Conservation (phyloP, 148 eudicot genomes). For the Nepenthes gracilis region DNA sequence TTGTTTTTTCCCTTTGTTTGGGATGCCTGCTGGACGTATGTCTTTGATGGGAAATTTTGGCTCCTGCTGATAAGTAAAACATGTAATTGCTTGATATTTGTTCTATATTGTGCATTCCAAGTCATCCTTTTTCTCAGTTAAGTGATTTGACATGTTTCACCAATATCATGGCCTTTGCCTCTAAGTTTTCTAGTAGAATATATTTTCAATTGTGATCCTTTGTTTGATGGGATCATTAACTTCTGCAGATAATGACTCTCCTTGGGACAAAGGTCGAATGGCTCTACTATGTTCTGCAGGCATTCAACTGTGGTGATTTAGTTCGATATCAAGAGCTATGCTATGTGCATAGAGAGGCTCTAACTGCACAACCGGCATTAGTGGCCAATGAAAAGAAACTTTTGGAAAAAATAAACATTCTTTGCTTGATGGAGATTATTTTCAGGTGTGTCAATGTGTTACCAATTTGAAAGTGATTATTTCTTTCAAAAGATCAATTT, state of each 20-base stretch:
- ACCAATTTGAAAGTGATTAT: not conserved
- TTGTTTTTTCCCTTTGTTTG: too few relatives aligned
- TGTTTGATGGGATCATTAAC: constrained; percentile 4
- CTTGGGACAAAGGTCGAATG: constrained; percentile 92
- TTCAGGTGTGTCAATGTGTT: constrained; percentile 42
- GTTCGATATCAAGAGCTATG: constrained; percentile 83
- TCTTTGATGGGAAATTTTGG: too few relatives aligned
- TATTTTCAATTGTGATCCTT: not conserved
- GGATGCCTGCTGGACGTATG: too few relatives aligned
- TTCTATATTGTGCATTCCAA: too few relatives aligned
- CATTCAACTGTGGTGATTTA: constrained; percentile 81
- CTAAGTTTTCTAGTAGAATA: too few relatives aligned
- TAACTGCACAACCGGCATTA: constrained; percentile 80
- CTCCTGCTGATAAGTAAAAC: too few relatives aligned
- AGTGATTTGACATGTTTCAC: too few relatives aligned
- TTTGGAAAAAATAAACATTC: constrained; percentile 89
- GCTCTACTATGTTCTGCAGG: constrained; percentile 87
- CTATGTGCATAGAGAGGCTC: constrained; percentile 64
- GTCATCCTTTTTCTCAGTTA: too few relatives aligned
- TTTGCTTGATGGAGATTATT: constrained; percentile 96
- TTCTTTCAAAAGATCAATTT: not conserved
- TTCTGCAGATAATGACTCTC: constrained; percentile 65
- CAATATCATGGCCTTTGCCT: too few relatives aligned
- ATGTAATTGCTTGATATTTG: too few relatives aligned
- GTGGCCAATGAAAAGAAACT: constrained; percentile 85